Conservation (phyloP, 1,284 basidiomycete genomes). For the Moesziomyces parantarcticus region DNA sequence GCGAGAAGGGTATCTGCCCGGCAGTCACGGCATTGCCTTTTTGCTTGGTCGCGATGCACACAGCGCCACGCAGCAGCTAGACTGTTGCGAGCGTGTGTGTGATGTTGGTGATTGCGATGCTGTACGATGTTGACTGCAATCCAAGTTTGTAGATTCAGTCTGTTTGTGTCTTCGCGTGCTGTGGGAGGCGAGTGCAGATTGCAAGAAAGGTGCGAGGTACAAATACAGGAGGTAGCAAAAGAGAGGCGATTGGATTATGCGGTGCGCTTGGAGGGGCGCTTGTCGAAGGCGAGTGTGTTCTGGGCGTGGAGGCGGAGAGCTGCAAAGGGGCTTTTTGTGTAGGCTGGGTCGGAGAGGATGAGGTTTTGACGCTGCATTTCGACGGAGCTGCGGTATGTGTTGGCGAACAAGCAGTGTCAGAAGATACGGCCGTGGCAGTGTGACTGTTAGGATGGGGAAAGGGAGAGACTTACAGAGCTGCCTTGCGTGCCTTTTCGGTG, state of each 20-base stretch:
- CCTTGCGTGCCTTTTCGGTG: conserved; percentile 52
- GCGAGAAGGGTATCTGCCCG: no score
- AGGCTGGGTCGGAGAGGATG: conserved; percentile 57
- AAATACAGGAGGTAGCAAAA: conserved; percentile 19
- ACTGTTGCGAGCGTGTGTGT: no score
- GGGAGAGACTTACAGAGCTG: conserved; percentile 51
- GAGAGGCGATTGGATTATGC: conserved; percentile 2
- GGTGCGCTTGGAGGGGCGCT: conserved; percentile 15
- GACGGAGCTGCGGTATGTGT: conserved; percentile 41
- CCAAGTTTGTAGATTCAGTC: conserved; percentile 13
- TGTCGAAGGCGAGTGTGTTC: conserved; percentile 56
- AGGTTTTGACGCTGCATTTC: conserved; percentile 58
- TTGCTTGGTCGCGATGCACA: no score
- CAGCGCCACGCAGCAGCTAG: no score
- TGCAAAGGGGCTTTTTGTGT: conserved; percentile 57
- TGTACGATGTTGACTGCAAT: conserved; percentile 11
- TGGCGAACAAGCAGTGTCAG: no score
- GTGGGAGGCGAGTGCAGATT: background rate
- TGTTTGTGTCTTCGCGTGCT: background rate
- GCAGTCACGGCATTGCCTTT: no score
- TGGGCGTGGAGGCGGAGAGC: conserved; percentile 62
- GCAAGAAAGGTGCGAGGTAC: conserved; percentile 12
- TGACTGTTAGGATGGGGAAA: no score
- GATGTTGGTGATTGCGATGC: no score
- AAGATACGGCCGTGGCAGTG: no score